Evolutionary conservation across 192 early-diverging fungal species (phyloP), one percentile per base, ranked within the genome.

Genomic region (Gamsiella multidivaricata): DNA sequence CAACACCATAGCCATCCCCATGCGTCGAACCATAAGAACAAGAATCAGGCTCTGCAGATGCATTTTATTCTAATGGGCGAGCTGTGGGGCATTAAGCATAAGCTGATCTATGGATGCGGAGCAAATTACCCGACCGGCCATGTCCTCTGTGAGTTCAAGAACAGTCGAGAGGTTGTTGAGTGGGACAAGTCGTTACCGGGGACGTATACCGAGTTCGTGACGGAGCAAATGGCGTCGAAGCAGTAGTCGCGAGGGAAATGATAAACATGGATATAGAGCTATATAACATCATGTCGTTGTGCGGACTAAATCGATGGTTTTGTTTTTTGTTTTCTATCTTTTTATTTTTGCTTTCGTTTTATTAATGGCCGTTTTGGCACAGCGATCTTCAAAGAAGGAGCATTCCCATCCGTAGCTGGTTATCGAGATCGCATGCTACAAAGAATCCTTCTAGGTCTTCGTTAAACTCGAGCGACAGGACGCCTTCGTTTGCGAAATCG

Each of bases 61-160:
- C 74, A 78, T 47, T 59, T 78, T 63, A 78, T 78, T 18, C 17
- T 78, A 8, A 78, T 78, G 74, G 74, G 74, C 7, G 74, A 78
- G 29, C 54, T 78, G 2, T 47, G 65, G 57, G 45, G 31, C 7
- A 47, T 69, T 36, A 52, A 62, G 15, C 14, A 64, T 31, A 78
- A 68, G 37, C 36, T 78, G 26, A 61, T 69, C n/a, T 61, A 78
- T 36, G 74, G 74, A 26, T 64, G 74, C 55, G 65, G 74, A 0
- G 18, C 46, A 14, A 31, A 18, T 17, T 78, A 69, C 54, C 41
- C 52, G 1, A 62, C 34, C 15, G 74, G 74, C 0, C 28, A 64
- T 12, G 60, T 58, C 37, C 4, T 41, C n/a, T 69, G 54, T 23
- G 57, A 62, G 3, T 69, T 62, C 54, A 78, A 59, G 36, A 12